Base-by-base conservation (phyloP, 2,329 filamentous ascomycete species). In the Hyphodiscus sp. region DNA sequence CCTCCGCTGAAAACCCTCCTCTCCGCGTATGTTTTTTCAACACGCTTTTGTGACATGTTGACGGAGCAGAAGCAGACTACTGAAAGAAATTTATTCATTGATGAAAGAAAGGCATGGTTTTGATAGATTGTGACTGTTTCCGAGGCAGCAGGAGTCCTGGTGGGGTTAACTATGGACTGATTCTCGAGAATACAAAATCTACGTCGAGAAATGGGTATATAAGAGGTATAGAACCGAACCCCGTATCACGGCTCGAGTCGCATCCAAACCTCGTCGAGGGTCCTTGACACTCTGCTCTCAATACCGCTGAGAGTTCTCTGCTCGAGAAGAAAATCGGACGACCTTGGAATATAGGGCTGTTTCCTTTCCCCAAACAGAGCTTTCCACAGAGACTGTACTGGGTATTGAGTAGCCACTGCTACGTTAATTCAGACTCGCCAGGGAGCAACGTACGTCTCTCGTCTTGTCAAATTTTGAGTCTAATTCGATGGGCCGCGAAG, bases 121-220 rank as follows among this genome's bases (percentile, higher is more conserved):
- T 33, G 44, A 19, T 20, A 43, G 47, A 23, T 54, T 44, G 52
- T 54, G n/a, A 54, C 47, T 47, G 19, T 11, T 20, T 38, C 19
- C 38, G n/a, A 19, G 33, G 19, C n/a, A 2, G 10, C 11, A 18
- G n/a, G 7, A 10, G 15, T 10, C 44, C 33, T 20, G 9, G 15
- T 44, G 13, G 15, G 23, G 38, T 19, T 19, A 49, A 49, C 43
- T 47, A 10, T 20, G 15, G 9, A 33, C 41, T 41, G 43, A 48
- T n/a, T 6, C 23, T 29, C 52, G 52, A 43, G 52, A 44, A 30
- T 54, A 47, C 48, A 54, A 54, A 26, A 26, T 43, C 33, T 47
- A 54, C 15, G 18, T 54, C 23, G 42, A 54, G 19, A 47, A 54
- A 41, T 54, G 48, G 44, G 52, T 47, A 15, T 54, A 33, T 30